A percentile compares a stretch with the other conserved stretches of the same genome.
Conservation (phyloP, 2,329 filamentous ascomycete species). For the Coleophoma eucalyptorum region DNA sequence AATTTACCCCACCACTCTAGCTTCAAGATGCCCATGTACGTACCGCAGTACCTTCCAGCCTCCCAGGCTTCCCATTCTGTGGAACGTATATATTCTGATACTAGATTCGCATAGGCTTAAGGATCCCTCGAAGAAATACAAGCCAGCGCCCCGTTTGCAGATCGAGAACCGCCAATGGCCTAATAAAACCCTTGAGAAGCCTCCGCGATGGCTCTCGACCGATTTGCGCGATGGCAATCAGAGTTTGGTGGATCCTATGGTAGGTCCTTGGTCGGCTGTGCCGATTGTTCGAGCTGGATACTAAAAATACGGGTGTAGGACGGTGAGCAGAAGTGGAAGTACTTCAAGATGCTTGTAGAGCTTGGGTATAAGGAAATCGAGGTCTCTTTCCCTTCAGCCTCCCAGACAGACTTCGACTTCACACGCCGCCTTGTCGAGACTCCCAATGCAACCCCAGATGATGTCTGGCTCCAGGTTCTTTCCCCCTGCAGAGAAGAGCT, state of each 20-base stretch:
- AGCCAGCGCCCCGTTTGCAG: conserved; percentile 59
- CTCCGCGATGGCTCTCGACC: conserved; percentile 87
- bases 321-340: conserved; percentile 90
- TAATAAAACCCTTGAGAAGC: conserved; percentile 63
- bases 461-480: conserved; percentile 89
- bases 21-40: neutral
- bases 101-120: conserved; percentile 55
- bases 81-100: neutral
- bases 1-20: neutral
- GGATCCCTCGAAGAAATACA: conserved; percentile 75
- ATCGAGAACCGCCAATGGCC: conserved; percentile 44
- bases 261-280: conserved; percentile 35
- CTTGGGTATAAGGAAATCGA: conserved; percentile 98
- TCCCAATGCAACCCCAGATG: conserved; percentile 77
- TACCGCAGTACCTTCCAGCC: neutral
- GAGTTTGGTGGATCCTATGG: conserved; percentile 89
- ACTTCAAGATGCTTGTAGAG: conserved; percentile 90
- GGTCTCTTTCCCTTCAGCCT: conserved; percentile 91
- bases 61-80: neutral
- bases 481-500: conserved; percentile 90
- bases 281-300: neutral
- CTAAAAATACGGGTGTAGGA: conserved; percentile 49
- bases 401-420: conserved; percentile 95
- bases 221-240: conserved; percentile 93
- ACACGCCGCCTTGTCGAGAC: conserved; percentile 83